Conservation (phyloP, 202 grass and related monocot species). For the Cymbopogon flexuosus region DNA sequence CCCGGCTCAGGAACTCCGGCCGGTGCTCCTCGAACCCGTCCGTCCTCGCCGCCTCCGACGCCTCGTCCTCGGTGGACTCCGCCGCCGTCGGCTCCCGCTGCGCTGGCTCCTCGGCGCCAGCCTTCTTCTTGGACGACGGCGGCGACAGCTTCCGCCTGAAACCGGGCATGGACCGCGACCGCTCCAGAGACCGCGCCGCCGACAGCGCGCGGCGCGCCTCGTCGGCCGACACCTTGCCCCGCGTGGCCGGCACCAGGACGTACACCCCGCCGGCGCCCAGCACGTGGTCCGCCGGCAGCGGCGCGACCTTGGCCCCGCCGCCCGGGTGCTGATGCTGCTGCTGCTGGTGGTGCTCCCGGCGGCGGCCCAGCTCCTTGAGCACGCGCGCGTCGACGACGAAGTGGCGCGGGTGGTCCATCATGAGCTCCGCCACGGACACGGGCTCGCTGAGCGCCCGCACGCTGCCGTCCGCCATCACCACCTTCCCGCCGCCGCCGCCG, state of each 20-base stretch:
- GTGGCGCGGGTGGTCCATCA: slow-evolving; percentile 90
- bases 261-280: slow-evolving; percentile 64
- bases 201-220: slow-evolving; percentile 62
- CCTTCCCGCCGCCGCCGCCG: slow-evolving; percentile 41
- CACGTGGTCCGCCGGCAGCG: slow-evolving; percentile 73
- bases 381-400: slow-evolving; percentile 74
- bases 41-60: background rate
- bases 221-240: slow-evolving; percentile 63
- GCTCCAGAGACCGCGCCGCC: slow-evolving; percentile 40
- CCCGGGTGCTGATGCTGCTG: background rate
- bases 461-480: slow-evolving; percentile 81
- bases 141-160: slow-evolving; percentile 34
- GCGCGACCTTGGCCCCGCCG: slow-evolving; percentile 40
- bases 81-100: no score
- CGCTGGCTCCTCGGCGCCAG: background rate
- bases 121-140: background rate
- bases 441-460: slow-evolving; percentile 59
- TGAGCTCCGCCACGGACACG: slow-evolving; percentile 84
- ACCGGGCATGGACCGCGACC: slow-evolving; percentile 36
- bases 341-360: background rate
- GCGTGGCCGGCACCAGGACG: slow-evolving; percentile 60
- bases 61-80: background rate
- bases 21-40: slow-evolving; percentile 49
- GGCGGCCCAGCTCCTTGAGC: slow-evolving; percentile 24
- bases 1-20: slow-evolving; percentile 64